A percentile compares a stretch with the other conserved stretches of the same genome.
phyloP scores from a whole-genome alignment of 202 grass and related monocot species.

The Carex sylvatica region DNA sequence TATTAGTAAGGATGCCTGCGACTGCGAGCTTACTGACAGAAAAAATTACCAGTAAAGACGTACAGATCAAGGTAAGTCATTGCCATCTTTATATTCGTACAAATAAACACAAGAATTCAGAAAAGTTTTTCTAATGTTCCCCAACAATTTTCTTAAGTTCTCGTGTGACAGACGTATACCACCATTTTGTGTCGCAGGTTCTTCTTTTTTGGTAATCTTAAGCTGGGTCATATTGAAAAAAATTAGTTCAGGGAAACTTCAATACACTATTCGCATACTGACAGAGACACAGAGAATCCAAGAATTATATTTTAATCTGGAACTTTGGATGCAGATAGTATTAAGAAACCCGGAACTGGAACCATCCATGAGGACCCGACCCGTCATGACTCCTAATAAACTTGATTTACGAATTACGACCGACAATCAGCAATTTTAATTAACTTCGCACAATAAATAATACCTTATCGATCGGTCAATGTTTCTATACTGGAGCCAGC shows the following conservation, averaged over 20 bases:
- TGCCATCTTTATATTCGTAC: not conserved
- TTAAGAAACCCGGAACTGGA: not conserved
- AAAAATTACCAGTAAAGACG: not conserved
- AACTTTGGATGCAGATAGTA: not conserved
- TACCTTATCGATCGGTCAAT: not conserved
- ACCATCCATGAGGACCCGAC: not conserved
- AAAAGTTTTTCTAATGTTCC: not conserved
- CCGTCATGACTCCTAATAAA: not conserved
- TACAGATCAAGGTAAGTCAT: not conserved
- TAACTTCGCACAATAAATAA: not conserved
- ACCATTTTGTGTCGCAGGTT: not conserved
- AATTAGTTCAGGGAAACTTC: not conserved
- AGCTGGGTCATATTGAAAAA: not conserved
- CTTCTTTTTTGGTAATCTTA: not conserved
- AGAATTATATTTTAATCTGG: not conserved
- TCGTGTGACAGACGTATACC: not conserved
- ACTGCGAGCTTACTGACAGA: not conserved
- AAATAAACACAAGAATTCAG: not conserved
- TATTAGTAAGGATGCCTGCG: not conserved
- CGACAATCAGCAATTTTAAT: not conserved
- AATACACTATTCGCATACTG: not conserved
- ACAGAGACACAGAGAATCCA: not conserved
- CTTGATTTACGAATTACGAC: not conserved
- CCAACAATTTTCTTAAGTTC: not conserved
- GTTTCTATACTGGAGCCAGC: constrained; percentile 19